Conservation (phyloP, 139 green algal species). For the Eudorina sp. region DNA sequence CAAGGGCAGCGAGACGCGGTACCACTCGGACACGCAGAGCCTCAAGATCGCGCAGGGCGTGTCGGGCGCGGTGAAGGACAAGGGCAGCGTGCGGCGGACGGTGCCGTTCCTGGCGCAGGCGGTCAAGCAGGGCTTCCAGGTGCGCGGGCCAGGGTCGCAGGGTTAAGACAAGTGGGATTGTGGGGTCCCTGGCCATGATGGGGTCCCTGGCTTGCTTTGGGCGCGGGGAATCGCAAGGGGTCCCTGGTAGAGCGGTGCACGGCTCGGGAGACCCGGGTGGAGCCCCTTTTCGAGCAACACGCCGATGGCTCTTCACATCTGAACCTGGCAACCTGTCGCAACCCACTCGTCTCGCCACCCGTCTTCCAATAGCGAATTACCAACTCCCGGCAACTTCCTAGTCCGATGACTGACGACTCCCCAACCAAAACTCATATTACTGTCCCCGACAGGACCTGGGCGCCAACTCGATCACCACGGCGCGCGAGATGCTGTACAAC, state of each 20-base stretch:
- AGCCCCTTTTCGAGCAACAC: too few relatives aligned
- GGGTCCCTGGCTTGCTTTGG: too few relatives aligned
- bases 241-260: too few relatives aligned
- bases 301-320: too few relatives aligned
- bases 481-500: conserved; percentile 66
- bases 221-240: too few relatives aligned
- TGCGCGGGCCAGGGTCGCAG: conserved; percentile 3
- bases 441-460: conserved; percentile 81
- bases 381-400: too few relatives aligned
- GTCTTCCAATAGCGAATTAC: too few relatives aligned
- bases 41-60: conserved; percentile 99
- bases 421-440: neutral
- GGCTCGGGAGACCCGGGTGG: too few relatives aligned
- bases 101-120: conserved; percentile 89
- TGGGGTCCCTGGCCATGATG: too few relatives aligned
- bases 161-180: neutral
- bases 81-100: conserved; percentile 85
- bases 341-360: too few relatives aligned
- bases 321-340: too few relatives aligned
- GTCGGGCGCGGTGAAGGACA: conserved; percentile 94
- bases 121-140: conserved; percentile 94
- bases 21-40: conserved; percentile 90
- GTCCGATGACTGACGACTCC: too few relatives aligned
- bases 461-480: conserved; percentile 66
- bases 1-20: conserved; percentile 94